Base-by-base conservation (phyloP, 306 rosid species). In the Cajanus cajan region DNA sequence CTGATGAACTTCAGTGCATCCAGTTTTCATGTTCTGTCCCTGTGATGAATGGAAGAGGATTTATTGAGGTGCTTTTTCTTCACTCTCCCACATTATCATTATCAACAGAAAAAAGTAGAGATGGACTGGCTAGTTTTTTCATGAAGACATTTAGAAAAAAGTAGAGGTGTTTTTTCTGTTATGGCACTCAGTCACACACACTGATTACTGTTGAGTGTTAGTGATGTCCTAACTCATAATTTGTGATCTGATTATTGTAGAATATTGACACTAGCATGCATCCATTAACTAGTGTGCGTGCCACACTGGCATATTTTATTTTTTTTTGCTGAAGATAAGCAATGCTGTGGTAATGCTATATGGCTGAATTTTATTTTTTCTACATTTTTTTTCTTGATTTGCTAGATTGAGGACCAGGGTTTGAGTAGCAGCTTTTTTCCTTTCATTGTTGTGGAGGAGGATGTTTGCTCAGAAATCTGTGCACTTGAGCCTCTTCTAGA, bases 331-430 rank as follows among this genome's bases (percentile, higher is more conserved):
- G 70, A 62, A 68, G 76, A 67, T 45, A 54, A 21, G 45, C 28
- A 57, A 21, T 75, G 37, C 13, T 74, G 31, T 37, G 63, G 16
- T 54, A 62, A n/a, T 78, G 73, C 67, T 79, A 73, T 34, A 61
- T 72, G 45, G 39, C 85, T 59, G 58, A 80, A 59, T 58, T 72
- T 67, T 59, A 63, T 77, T 37, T 52, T 80, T 71, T 21, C 34
- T 14, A 24, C 47, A 8, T 61, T 22, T 73, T 61, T 34, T 47
- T 51, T 45, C 15, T 73, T 33, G 74, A 76, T 67, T 70, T 68
- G 48, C 82, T 87, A 94, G 98, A 89, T 92, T 78, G 98, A 94
- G 83, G 97, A 92, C 88, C 92, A 89, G 88, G 97, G 95, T 73
- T 88, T 89, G 50, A 86, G 98, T 82, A 87, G 95, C 87, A 90